phyloP scores from a whole-genome alignment of 148 eudicot species.

The Camellia granthamiana region DNA sequence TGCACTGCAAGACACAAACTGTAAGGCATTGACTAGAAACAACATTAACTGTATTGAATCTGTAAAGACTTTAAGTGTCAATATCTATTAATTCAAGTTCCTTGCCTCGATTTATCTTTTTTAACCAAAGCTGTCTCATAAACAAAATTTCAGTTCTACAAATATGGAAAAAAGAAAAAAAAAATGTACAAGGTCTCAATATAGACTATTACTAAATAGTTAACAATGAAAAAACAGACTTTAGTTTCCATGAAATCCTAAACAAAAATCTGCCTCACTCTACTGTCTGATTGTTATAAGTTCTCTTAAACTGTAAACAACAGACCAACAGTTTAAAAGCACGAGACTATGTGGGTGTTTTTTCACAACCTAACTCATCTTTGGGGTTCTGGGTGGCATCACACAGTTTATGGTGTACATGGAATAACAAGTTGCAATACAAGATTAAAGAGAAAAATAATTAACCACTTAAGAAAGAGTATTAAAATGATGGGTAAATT shows the following conservation, averaged over 20 bases:
- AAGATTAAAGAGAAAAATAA: too few species aligned
- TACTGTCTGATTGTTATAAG: neutral
- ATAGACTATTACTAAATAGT: neutral
- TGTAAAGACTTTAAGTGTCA: too few species aligned
- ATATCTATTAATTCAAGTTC: neutral
- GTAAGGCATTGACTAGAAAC: neutral
- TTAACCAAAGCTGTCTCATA: neutral
- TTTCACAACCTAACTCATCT: neutral
- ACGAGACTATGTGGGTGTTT: too few species aligned
- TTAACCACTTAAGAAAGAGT: neutral
- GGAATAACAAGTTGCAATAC: too few species aligned
- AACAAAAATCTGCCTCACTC: too few species aligned
- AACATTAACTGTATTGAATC: neutral
- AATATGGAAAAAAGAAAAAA: neutral
- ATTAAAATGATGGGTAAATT: neutral
- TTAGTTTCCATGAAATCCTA: too few species aligned
- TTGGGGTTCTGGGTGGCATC: neutral
- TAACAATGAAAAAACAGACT: too few species aligned
- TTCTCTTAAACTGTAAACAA: neutral
- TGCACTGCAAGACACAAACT: slow-evolving; percentile 47
- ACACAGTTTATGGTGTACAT: neutral
- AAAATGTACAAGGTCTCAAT: neutral
- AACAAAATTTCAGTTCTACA: neutral
- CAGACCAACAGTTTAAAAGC: neutral
- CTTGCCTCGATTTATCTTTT: neutral